Evolutionary conservation across 2,329 filamentous ascomycete genomes (phyloP).

Genomic region (Xylaria sp.): DNA sequence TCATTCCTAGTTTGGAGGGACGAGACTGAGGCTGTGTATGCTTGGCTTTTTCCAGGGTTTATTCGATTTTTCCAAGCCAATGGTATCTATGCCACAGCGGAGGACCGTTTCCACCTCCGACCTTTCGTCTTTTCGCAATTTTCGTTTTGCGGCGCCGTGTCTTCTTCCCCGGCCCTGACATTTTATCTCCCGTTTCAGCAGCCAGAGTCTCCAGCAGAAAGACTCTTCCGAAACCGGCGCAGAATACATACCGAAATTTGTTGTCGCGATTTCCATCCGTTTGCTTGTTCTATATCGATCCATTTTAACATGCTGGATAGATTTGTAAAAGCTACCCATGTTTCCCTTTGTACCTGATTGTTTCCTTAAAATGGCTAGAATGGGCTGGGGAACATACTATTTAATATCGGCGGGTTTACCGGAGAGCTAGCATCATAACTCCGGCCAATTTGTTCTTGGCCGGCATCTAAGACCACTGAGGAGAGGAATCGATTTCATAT

Average conservation of each 20-base stretch:
- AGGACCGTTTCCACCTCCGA: not conserved
- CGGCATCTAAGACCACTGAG: not conserved
- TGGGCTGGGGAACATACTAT: not conserved
- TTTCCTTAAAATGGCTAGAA: not conserved
- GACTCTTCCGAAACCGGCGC: not conserved
- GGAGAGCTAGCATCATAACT: conserved; percentile 9
- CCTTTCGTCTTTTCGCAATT: not conserved
- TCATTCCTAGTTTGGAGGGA: not conserved
- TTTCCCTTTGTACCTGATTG: not conserved
- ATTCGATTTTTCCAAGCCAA: not conserved
- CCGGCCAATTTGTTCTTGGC: not conserved
- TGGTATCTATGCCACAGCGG: not conserved
- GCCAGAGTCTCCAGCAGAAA: not conserved
- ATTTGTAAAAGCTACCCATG: not conserved
- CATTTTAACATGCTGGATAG: not conserved
- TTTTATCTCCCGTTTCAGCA: not conserved
- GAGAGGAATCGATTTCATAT: not conserved
- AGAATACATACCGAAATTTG: not conserved
- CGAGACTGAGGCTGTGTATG: not conserved
- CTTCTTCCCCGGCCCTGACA: not conserved
- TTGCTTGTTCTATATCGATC: not conserved
- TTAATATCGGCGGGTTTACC: conserved; percentile 20
- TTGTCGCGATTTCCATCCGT: not conserved
- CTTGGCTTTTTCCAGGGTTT: not conserved
- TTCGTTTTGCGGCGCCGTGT: not conserved